A percentile compares a stretch with the other conserved stretches of the same genome.
Evolutionary conservation across 306 rosid species (phyloP).

Genomic region (Parietaria judaica): DNA sequence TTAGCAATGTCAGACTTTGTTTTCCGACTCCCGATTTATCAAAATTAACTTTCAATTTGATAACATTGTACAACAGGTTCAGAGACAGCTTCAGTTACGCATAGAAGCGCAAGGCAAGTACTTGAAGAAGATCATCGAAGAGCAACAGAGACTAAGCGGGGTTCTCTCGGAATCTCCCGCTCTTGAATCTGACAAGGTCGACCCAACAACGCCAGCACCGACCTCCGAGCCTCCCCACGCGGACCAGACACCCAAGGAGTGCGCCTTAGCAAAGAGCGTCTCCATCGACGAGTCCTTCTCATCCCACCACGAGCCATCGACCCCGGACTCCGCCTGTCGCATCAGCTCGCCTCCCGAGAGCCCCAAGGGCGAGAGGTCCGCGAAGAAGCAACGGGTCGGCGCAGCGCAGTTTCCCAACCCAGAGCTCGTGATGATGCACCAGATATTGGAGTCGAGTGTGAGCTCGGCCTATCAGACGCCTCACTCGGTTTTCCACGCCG

Average conservation of each 20-base stretch:
- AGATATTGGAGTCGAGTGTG: conserved; percentile 86
- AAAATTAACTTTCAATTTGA: too few relatives aligned
- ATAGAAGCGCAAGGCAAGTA: conserved; percentile 97
- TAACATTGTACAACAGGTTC: conserved; percentile 53
- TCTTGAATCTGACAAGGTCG: conserved; percentile 57
- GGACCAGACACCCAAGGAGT: conserved; percentile 66
- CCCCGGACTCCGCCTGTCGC: conserved; percentile 86
- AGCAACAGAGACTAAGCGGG: conserved; percentile 85
- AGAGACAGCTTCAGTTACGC: conserved; percentile 87
- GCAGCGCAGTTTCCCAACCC: conserved; percentile 42
- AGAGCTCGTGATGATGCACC: conserved; percentile 64
- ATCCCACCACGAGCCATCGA: conserved; percentile 69
- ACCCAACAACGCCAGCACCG: conserved; percentile 89
- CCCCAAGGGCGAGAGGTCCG: conserved; percentile 47
- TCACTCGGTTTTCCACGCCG: conserved; percentile 31
- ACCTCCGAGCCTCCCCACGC: conserved; percentile 51
- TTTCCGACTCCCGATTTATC: too few relatives aligned
- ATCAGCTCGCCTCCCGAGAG: conserved; percentile 55
- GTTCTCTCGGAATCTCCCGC: conserved; percentile 64
- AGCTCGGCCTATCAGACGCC: conserved; percentile 49
- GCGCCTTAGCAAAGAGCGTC: conserved; percentile 56
- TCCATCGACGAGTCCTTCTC: conserved; percentile 78
- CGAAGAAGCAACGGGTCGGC: conserved; percentile 54
- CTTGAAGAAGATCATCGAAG: conserved; percentile 97
- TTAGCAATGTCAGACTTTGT: too few relatives aligned